Percentiles rank a stretch among this genome's conserved stretches.
Evolutionary conservation across 208 protist species (phyloP).

Genomic region (Leishmania arabica): DNA sequence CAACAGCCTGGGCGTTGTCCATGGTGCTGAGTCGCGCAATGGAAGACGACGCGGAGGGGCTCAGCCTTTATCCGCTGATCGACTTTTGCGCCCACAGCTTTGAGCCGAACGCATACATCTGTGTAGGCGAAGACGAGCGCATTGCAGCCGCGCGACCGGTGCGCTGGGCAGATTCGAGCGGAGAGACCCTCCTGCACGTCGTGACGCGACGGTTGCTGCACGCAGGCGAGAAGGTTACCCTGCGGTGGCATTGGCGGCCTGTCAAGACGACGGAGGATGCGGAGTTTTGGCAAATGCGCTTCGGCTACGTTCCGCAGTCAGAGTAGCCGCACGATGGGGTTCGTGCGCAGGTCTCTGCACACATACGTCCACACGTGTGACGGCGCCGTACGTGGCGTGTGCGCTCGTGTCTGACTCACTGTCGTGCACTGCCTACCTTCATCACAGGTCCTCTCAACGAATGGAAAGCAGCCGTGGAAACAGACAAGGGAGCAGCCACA

Average conservation of each 20-base stretch:
- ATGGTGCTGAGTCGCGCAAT: slow-evolving; percentile 76
- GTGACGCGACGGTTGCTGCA: slow-evolving; percentile 40
- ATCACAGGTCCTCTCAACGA: background rate
- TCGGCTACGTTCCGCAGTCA: slow-evolving; percentile 65
- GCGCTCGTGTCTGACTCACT: background rate
- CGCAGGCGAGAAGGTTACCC: slow-evolving; percentile 57
- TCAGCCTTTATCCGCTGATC: slow-evolving; percentile 74
- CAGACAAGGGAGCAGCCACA: background rate
- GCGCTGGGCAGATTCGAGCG: slow-evolving; percentile 28
- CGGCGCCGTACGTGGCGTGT: background rate
- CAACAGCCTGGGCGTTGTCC: slow-evolving; percentile 74
- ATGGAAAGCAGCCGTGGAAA: background rate
- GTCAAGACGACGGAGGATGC: slow-evolving; percentile 51
- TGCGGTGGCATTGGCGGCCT: slow-evolving; percentile 50
- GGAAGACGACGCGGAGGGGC: slow-evolving; percentile 52
- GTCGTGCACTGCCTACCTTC: background rate
- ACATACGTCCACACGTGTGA: background rate
- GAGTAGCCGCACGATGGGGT: background rate
- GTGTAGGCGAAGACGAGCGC: slow-evolving; percentile 10
- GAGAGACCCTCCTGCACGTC: slow-evolving; percentile 65
- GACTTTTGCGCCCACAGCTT: slow-evolving; percentile 84
- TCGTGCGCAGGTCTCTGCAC: background rate
- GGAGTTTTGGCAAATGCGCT: slow-evolving; percentile 82
- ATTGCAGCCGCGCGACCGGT: slow-evolving; percentile 11
- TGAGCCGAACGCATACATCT: slow-evolving; percentile 50